Percentiles rank a stretch among this genome's conserved stretches.
Conservation (phyloP, 306 rosid genomes). For the Acacia acuminata region DNA sequence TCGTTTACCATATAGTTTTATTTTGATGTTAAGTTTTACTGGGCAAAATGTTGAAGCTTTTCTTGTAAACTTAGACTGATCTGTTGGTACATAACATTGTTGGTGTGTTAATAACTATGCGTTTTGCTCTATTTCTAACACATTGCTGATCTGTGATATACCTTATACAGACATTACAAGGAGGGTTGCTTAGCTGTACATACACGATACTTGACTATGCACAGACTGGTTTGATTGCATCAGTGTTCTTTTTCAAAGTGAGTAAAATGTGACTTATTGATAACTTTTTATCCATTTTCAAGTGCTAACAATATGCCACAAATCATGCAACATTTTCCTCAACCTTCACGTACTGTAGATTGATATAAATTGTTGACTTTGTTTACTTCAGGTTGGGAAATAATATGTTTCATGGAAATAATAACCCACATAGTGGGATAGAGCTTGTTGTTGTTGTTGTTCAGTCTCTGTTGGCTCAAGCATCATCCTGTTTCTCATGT, state of each 20-base stretch:
- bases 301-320: constrained; percentile 20
- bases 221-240: constrained; percentile 94
- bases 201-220: constrained; percentile 89
- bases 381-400: constrained; percentile 21
- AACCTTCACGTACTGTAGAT: background rate
- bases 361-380: constrained; percentile 6
- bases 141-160: constrained; percentile 20
- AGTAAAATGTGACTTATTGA: constrained; percentile 37
- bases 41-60: constrained; percentile 16
- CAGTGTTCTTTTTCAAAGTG: constrained; percentile 94
- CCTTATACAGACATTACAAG: constrained; percentile 70
- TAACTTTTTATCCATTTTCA: background rate
- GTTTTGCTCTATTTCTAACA: constrained; percentile 30
- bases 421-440: no score
- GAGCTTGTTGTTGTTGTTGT: background rate
- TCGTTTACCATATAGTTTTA: constrained; percentile 14
- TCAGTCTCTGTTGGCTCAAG: constrained; percentile 15
- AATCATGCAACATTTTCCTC: background rate
- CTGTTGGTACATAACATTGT: constrained; percentile 10
- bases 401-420: background rate
- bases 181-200: constrained; percentile 67
- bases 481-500: background rate
- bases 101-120: background rate
- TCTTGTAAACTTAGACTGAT: constrained; percentile 12
- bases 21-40: constrained; percentile 6